phyloP scores from a whole-genome alignment of 2,329 filamentous ascomycete genomes.

The Magnaporthiopsis rhizophila region DNA sequence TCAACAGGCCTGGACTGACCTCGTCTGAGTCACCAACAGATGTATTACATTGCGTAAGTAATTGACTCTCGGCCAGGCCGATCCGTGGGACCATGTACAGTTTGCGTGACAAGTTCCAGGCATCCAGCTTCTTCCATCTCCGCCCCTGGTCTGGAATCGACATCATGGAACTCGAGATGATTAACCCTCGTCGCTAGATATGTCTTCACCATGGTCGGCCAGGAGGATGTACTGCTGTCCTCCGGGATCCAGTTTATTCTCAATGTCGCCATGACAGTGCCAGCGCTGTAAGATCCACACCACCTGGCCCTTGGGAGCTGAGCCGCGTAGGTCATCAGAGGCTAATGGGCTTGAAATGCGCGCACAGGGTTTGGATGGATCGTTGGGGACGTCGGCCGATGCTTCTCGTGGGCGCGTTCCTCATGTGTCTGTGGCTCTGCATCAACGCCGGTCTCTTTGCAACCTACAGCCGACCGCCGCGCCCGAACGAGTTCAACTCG shows the following conservation, averaged over 20 bases:
- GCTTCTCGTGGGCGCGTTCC: conserved; percentile 54
- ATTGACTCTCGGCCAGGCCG: background rate
- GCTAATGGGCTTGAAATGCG: background rate
- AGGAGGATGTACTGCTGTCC: conserved; percentile 53
- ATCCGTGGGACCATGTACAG: too few relatives aligned
- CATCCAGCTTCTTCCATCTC: too few relatives aligned
- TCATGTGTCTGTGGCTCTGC: conserved; percentile 50
- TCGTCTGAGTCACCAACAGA: conserved; percentile 13
- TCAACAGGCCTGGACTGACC: background rate
- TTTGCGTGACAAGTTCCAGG: too few relatives aligned
- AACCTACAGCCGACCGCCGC: conserved; percentile 28
- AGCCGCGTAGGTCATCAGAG: background rate
- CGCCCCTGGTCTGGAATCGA: too few relatives aligned
- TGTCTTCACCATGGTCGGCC: conserved; percentile 64
- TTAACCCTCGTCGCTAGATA: conserved; percentile 27
- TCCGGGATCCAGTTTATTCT: conserved; percentile 70
- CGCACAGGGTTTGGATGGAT: conserved; percentile 53
- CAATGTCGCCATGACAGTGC: conserved; percentile 72
- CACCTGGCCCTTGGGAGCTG: background rate
- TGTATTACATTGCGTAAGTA: conserved; percentile 54
- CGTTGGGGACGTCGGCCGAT: conserved; percentile 65
- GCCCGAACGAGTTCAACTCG: conserved; percentile 26
- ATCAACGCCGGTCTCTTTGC: conserved; percentile 39
- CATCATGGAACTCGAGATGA: too few relatives aligned
- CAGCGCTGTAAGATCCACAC: conserved; percentile 41